Evolutionary conservation across 306 rosid species (phyloP).

Genomic region (Betula pendula): DNA sequence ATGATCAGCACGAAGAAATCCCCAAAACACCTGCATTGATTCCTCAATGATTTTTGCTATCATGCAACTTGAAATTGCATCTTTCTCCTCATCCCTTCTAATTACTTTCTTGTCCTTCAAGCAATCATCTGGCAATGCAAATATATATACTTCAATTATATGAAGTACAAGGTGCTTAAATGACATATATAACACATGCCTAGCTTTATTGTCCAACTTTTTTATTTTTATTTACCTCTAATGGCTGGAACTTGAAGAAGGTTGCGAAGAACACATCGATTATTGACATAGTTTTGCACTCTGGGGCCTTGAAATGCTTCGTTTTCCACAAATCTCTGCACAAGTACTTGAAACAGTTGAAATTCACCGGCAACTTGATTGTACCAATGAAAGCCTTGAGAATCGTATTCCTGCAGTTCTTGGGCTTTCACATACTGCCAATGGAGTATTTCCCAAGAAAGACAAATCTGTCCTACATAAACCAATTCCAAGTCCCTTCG

Average conservation of each 20-base stretch:
- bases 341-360: slow-evolving; percentile 77
- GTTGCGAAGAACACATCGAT: slow-evolving; percentile 61
- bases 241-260: slow-evolving; percentile 78
- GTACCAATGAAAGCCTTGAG: slow-evolving; percentile 39
- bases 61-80: slow-evolving; percentile 37
- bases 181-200: neutral
- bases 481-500: slow-evolving; percentile 76
- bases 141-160: neutral
- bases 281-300: slow-evolving; percentile 65
- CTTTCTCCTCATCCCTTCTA: slow-evolving; percentile 39
- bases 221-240: slow-evolving; percentile 59
- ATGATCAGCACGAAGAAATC: slow-evolving; percentile 63
- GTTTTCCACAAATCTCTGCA: slow-evolving; percentile 78
- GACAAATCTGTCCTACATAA: slow-evolving; percentile 91
- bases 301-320: slow-evolving; percentile 82
- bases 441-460: slow-evolving; percentile 90
- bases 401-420: slow-evolving; percentile 49
- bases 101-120: slow-evolving; percentile 42
- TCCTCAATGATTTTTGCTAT: slow-evolving; percentile 57
- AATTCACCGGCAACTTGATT: slow-evolving; percentile 74
- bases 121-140: slow-evolving; percentile 51
- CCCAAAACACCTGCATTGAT: slow-evolving; percentile 67
- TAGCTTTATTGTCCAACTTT: neutral
- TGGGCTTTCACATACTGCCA: slow-evolving; percentile 80
- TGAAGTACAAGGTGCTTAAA: neutral